phyloP scores from a whole-genome alignment of 305 asterid genomes.

The Vinca major region DNA sequence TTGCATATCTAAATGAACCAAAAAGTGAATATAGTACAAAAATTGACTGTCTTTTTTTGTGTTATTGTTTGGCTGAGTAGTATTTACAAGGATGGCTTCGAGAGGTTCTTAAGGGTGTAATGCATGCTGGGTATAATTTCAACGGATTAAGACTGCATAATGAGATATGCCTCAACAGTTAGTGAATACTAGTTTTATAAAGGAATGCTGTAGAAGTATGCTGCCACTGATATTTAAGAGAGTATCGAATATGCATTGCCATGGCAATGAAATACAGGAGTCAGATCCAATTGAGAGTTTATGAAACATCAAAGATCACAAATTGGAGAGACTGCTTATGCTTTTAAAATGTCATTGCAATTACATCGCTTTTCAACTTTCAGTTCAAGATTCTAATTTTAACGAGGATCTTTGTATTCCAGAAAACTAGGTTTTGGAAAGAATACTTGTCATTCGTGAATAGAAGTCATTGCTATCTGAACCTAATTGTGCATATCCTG shows the following conservation, averaged over 20 bases:
- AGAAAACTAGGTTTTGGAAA: too few relatives aligned
- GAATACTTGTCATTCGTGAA: too few relatives aligned
- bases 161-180: neutral
- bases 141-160: neutral
- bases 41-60: neutral
- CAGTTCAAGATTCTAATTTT: too few relatives aligned
- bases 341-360: too few relatives aligned
- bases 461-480: too few relatives aligned
- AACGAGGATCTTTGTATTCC: too few relatives aligned
- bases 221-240: neutral
- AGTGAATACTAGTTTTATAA: neutral
- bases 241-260: neutral
- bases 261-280: neutral
- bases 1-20: neutral
- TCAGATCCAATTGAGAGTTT: neutral
- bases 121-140: neutral
- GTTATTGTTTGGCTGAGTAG: neutral
- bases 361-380: too few relatives aligned
- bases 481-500: too few relatives aligned
- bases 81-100: neutral
- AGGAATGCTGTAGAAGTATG: neutral
- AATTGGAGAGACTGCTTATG: neutral
- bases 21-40: neutral
- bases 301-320: neutral
- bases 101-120: neutral